A percentile compares a stretch with the other conserved stretches of the same genome.
These are phyloP conservation scores for Cyberlindnera xishuangbannaensis DNA, from an alignment of 805 yeast species.

Conservation along the genomic window DNA sequence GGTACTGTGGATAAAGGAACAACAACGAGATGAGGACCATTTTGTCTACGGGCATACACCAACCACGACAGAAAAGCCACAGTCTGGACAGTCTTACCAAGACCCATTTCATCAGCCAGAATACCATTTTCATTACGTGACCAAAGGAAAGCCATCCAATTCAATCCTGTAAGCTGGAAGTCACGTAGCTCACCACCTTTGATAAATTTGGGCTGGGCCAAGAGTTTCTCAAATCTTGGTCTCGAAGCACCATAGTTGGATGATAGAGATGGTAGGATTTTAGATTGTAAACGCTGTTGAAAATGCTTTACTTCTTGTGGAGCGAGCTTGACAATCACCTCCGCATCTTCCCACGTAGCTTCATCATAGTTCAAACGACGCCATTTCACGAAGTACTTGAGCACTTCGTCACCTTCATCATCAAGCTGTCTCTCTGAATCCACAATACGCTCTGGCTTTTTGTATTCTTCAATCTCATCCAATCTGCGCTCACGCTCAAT, in stretches of 20 bases:
- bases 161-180: slow-evolving; percentile 95
- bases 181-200: slow-evolving; percentile 91
- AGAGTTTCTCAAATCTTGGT: slow-evolving; percentile 85
- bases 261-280: slow-evolving; percentile 75
- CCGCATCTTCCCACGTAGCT: slow-evolving; percentile 95
- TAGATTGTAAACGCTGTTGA: slow-evolving; percentile 75
- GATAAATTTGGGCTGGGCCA: slow-evolving; percentile 81
- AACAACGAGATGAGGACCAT: slow-evolving; percentile 95
- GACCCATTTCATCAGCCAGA: slow-evolving; percentile 97
- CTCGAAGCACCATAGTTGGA: slow-evolving; percentile 70
- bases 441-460: slow-evolving; percentile 83
- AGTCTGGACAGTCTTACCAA: slow-evolving; percentile 97
- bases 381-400: slow-evolving; percentile 91
- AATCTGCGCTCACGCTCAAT: slow-evolving; percentile 79
- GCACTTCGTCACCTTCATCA: slow-evolving; percentile 58
- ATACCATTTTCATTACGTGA: slow-evolving; percentile 96
- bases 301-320: slow-evolving; percentile 80
- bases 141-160: slow-evolving; percentile 99
- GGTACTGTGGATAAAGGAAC: slow-evolving; percentile 96
- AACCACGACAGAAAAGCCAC: slow-evolving; percentile 94
- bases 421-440: slow-evolving; percentile 66
- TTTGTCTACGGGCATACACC: slow-evolving; percentile 89
- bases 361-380: slow-evolving; percentile 88
- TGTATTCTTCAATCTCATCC: slow-evolving; percentile 80
- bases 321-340: slow-evolving; percentile 74